A percentile compares a stretch with the other conserved stretches of the same genome.
These are phyloP conservation scores for Suillus hirtellus DNA, from an alignment of 768 basidiomycete species.

Conservation along the genomic window DNA sequence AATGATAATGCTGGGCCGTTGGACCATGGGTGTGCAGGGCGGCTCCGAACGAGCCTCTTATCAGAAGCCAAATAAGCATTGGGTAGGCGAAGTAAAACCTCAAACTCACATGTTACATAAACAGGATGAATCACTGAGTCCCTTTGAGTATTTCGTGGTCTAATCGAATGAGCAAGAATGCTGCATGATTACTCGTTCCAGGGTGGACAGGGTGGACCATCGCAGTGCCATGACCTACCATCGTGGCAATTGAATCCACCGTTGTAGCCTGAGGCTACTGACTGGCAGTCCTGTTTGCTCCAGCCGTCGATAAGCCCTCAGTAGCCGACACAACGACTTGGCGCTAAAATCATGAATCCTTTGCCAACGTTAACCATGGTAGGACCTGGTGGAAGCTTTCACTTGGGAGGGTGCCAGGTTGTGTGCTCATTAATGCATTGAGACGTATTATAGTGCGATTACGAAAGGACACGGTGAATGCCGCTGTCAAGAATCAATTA, in stretches of 20 bases:
- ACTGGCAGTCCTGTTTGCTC: not conserved
- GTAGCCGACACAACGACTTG: not conserved
- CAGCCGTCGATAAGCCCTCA: not conserved
- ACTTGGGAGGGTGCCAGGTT: not conserved
- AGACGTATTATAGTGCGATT: not conserved
- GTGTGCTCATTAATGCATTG: not conserved
- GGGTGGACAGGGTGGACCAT: not conserved
- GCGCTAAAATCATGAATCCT: not conserved
- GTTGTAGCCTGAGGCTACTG: not conserved
- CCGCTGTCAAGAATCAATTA: not conserved
- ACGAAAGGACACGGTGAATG: not conserved
- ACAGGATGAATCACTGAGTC: not conserved
- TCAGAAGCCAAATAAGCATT: not conserved
- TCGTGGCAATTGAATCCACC: not conserved
- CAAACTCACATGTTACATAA: not conserved
- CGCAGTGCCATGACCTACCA: not conserved
- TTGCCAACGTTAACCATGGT: not conserved
- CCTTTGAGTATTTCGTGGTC: not conserved
- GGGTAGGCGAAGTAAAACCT: not conserved
- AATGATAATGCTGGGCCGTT: not conserved
- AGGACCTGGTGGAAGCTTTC: not conserved
- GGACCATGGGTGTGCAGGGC: not conserved
- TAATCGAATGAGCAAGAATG: not conserved
- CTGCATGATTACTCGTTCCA: not conserved
- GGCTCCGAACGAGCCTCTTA: not conserved